Conservation (phyloP, 345 rosid species). For the Pelargonium nanum region DNA sequence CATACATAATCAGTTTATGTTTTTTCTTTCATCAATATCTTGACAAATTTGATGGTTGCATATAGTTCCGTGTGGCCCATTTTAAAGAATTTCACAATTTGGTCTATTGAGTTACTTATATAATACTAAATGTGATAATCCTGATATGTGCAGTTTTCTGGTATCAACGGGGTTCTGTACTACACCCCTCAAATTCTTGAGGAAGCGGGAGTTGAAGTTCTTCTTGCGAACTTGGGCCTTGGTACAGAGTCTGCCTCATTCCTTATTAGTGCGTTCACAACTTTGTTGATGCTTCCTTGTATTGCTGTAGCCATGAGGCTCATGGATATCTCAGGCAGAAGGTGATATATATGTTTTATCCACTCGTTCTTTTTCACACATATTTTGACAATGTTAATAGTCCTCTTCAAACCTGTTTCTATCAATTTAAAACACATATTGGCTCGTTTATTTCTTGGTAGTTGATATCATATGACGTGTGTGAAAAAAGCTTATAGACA, state of each 20-base stretch:
- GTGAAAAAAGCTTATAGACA: too few relatives aligned
- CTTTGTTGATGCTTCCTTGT: slow-evolving; percentile 89
- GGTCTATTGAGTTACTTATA: background rate
- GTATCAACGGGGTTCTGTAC: slow-evolving; percentile 90
- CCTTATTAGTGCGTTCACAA: slow-evolving; percentile 82
- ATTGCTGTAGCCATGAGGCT: slow-evolving; percentile 86
- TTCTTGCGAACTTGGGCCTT: slow-evolving; percentile 61
- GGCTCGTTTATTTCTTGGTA: too few relatives aligned
- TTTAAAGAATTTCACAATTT: too few relatives aligned
- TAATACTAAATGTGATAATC: background rate
- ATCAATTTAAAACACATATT: too few relatives aligned
- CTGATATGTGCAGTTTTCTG: slow-evolving; percentile 56
- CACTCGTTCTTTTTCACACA: background rate
- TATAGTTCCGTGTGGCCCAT: too few relatives aligned
- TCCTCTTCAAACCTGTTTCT: background rate
- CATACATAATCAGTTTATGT: too few relatives aligned
- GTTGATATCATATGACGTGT: too few relatives aligned
- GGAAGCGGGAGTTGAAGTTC: slow-evolving; percentile 82
- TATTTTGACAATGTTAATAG: background rate
- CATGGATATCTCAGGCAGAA: slow-evolving; percentile 90
- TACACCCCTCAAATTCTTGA: slow-evolving; percentile 98
- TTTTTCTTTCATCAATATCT: too few relatives aligned
- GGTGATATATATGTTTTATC: slow-evolving; percentile 30
- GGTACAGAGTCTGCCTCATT: slow-evolving; percentile 74
- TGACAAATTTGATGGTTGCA: too few relatives aligned